Evolutionary conservation across 768 basidiomycete genomes (phyloP), one percentile per base, ranked within the genome.

Genomic region (Rhodosporidiobolus odoratus): DNA sequence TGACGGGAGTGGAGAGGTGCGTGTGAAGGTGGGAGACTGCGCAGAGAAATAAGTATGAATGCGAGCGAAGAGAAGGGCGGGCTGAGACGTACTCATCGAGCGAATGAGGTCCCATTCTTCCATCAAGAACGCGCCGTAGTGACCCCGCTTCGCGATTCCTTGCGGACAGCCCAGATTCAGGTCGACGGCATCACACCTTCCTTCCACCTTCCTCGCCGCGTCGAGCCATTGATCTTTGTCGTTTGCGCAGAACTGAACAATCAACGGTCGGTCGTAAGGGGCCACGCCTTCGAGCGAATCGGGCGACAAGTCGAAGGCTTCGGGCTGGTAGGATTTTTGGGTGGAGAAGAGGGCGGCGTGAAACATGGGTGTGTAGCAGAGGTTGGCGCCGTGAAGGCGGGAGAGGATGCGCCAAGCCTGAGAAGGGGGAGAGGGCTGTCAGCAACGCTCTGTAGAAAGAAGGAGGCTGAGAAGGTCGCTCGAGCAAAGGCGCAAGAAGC

Each of bases 361-460:
- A 76, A 99, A 96, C 96, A 99, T 99, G 25, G 96, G 96, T 0
- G 94, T 93, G 78, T 96, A 98, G n/a, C 86, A 84, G 30, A 97
- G 84, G 86, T 92, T 86, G 38, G 88, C 89, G 37, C 91, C 91
- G 77, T 93, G 90, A 66, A 86, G 82, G 67, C 93, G 84, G 12
- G 90, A 89, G 34, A 97, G 82, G 67, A 85, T 85, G 71, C 95
- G 85, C 90, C 91, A 98, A 10, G 95, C 90, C 94, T 97, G 76
- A 3, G 41, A 30, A 30, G 1, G 35, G 9, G 37, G n/a, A n/a
- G 40, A 17, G 30, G 17, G 21, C 5, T 37, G n/a, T n/a, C n/a
- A n/a, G n/a, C n/a, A n/a, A n/a, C n/a, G n/a, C n/a, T 30, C 10
- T 16, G 37, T 30, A 17, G n/a, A 32, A 15, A 41, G 13, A 54